Conservation (phyloP, 805 yeast species). For the Jamesozyma lodderae region DNA sequence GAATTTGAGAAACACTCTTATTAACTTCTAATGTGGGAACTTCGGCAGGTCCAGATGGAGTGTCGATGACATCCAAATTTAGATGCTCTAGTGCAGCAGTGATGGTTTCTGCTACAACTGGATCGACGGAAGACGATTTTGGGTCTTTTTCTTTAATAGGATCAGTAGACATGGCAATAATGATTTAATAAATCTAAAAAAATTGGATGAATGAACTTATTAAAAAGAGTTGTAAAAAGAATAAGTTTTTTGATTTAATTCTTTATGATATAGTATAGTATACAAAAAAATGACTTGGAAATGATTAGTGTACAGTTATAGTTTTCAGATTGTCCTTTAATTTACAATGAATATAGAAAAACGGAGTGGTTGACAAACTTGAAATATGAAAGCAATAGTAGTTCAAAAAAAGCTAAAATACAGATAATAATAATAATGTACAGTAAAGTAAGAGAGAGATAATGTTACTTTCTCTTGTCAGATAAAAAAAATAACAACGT, state of each 20-base stretch:
- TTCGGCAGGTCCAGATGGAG: background rate
- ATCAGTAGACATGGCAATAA: constrained; percentile 9
- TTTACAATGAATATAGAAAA: constrained; percentile 7
- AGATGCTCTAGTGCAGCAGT: constrained; percentile 28
- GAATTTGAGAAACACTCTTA: background rate
- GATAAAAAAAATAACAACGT: background rate
- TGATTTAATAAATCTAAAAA: background rate
- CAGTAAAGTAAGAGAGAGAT: background rate
- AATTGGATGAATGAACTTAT: background rate
- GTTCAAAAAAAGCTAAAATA: constrained; percentile 2
- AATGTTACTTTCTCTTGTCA: background rate
- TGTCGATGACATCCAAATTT: constrained; percentile 23
- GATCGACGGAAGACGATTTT: constrained; percentile 10
- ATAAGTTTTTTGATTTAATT: no score
- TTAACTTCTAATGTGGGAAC: background rate
- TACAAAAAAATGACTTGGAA: constrained; percentile 1
- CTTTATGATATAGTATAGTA: constrained; percentile 1
- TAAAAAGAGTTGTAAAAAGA: background rate
- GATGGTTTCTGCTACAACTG: constrained; percentile 22
- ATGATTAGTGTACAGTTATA: constrained; percentile 4
- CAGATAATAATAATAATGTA: constrained; percentile 5
- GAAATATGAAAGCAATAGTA: background rate
- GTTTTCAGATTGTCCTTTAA: constrained; percentile 1
- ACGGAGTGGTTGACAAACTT: background rate
- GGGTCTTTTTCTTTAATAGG: constrained; percentile 4